phyloP scores from a whole-genome alignment of 164 flowering plant species.

The Buxus sempervirens region DNA sequence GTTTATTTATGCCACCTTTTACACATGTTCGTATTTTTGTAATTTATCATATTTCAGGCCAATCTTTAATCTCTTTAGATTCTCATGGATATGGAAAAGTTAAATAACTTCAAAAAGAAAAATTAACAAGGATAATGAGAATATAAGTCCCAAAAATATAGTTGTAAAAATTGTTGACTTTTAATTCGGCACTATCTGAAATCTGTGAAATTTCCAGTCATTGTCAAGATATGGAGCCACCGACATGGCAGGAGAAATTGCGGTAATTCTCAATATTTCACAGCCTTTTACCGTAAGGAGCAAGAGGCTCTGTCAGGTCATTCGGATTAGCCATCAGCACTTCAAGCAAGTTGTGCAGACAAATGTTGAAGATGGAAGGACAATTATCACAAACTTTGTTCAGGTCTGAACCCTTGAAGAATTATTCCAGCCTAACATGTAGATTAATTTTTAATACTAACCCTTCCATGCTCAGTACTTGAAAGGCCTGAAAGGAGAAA shows the following conservation, averaged over 20 bases:
- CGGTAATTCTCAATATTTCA: constrained; percentile 71
- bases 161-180: background rate
- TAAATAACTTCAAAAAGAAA: background rate
- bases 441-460: constrained; percentile 7
- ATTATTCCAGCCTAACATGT: background rate
- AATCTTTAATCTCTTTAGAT: too few relatives aligned
- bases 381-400: constrained; percentile 49
- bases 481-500: constrained; percentile 46
- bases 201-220: constrained; percentile 36
- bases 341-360: constrained; percentile 74
- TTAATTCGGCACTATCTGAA: constrained; percentile 1
- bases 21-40: too few relatives aligned
- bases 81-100: background rate
- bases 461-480: constrained; percentile 39
- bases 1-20: background rate
- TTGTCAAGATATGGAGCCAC: constrained; percentile 54
- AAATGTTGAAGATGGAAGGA: constrained; percentile 48
- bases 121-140: background rate
- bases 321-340: constrained; percentile 68
- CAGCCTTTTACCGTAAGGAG: constrained; percentile 90
- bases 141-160: background rate
- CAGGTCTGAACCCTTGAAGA: constrained; percentile 42
- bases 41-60: too few relatives aligned
- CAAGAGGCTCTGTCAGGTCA: constrained; percentile 74
- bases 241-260: constrained; percentile 82